These are phyloP conservation scores for Lachancea sp. DNA, from an alignment of 805 yeast genomes.

Conservation along the genomic window DNA sequence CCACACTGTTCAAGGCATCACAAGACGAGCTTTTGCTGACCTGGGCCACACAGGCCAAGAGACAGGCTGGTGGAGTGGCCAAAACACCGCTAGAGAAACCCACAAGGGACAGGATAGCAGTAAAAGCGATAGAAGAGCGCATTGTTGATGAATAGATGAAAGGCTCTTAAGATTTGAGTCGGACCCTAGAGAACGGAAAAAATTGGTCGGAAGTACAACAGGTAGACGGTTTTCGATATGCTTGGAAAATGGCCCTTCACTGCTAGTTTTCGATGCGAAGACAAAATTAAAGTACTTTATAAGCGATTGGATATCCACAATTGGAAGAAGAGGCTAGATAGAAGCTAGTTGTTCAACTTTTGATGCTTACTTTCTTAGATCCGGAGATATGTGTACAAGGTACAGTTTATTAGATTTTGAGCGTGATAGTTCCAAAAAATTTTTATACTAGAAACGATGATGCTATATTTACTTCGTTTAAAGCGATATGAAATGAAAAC, in stretches of 20 bases:
- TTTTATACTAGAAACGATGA: not conserved
- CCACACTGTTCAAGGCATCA: constrained; percentile 52
- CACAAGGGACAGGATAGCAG: constrained; percentile 26
- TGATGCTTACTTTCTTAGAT: too few relatives aligned
- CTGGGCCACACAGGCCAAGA: constrained; percentile 78
- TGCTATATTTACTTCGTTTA: not conserved
- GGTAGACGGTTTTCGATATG: too few relatives aligned
- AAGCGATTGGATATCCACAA: not conserved
- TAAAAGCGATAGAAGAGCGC: constrained; percentile 27
- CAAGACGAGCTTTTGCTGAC: constrained; percentile 53
- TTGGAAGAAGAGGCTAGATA: not conserved
- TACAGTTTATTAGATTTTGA: too few relatives aligned
- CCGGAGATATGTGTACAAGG: too few relatives aligned
- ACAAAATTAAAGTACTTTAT: too few relatives aligned
- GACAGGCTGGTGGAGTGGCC: constrained; percentile 86
- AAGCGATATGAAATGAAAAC: not conserved
- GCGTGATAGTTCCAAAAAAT: not conserved
- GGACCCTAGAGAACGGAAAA: not conserved
- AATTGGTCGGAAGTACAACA: too few relatives aligned
- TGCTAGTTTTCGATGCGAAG: not conserved
- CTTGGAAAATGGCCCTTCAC: not conserved
- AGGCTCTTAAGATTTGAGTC: too few relatives aligned
- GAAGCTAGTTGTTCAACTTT: not conserved
- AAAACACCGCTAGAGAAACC: constrained; percentile 35
- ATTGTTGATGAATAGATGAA: constrained; percentile 10